Evolutionary conservation across 2,329 filamentous ascomycete species (phyloP).

Genomic region (Apiospora rasikravindrae): DNA sequence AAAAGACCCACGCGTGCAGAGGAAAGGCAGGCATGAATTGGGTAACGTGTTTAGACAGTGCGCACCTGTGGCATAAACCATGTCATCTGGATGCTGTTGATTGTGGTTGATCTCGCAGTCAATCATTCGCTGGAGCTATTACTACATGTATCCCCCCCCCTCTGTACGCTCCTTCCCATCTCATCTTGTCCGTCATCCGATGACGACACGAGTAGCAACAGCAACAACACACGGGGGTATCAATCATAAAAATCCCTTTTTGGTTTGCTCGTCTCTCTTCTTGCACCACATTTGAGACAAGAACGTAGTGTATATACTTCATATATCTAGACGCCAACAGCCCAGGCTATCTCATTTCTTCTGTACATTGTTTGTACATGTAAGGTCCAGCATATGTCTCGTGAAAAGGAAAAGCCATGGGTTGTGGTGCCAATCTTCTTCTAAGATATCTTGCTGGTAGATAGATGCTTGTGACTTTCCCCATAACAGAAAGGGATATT

Average conservation of each 20-base stretch:
- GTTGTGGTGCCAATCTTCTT: not conserved
- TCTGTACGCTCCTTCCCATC: not conserved
- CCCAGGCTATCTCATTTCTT: not conserved
- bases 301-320: not conserved
- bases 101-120: not conserved
- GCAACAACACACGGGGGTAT: not conserved
- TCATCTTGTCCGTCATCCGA: not conserved
- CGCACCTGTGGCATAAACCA: not conserved
- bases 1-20: not conserved
- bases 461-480: not conserved
- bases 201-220: not conserved
- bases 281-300: not conserved
- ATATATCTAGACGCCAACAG: not conserved
- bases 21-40: not conserved
- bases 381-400: not conserved
- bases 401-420: not conserved
- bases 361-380: not conserved
- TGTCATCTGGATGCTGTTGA: not conserved
- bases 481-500: not conserved
- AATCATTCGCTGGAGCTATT: not conserved
- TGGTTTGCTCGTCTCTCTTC: not conserved
- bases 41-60: not conserved
- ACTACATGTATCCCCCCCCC: not conserved
- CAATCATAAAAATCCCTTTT: constrained; percentile 12
- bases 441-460: not conserved